Evolutionary conservation across 2,329 filamentous ascomycete genomes (phyloP), one percentile per base, ranked within the genome.

Genomic region (Penicillium glabrum): DNA sequence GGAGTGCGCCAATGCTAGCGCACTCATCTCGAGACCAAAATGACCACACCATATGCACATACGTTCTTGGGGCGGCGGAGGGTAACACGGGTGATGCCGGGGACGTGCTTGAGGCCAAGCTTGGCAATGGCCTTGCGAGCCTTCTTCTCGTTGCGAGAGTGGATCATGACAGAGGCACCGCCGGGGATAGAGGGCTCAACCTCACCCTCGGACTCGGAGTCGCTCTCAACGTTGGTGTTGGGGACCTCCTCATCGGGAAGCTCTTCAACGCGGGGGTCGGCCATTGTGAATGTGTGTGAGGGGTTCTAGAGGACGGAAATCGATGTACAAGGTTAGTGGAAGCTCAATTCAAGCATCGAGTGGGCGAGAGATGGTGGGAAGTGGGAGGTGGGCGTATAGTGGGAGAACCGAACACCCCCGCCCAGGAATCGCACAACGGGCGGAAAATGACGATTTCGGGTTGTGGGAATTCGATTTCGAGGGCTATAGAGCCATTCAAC

Each of bases 61-160:
- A 97, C 93, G 83, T 97, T 97, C 88, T 99, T 99, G 72, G 96
- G 96, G 80, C 96, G 87, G 81, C 95, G 90, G 75, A 99, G 88
- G 67, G 96, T 99, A 72, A 99, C 96, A 76, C 95, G 89, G 73
- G 95, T 99, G 81, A 99, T 99, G 77, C 95, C 96, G 74, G 90
- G 89, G 69, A 99, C 89, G 75, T 93, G 92, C 85, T 91, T 95
- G 77, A 99, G 84, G 77, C 96, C 93, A 75, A 98, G 88, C 88
- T 99, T 99, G 80, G 92, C 90, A 77, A 99, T 96, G 74, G 93
- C 92, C 87, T 99, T 99, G 82, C 95, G 89, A 72, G 95, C 96
- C 89, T 99, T 99, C 90, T 99, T 99, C 89, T 99, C 95, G 83
- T 98, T 98, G 80, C 95, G 92, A 76, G 91, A 96, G 86, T 98